Conservation (phyloP, 2,329 filamentous ascomycete genomes). For the Colletotrichum navitas region DNA sequence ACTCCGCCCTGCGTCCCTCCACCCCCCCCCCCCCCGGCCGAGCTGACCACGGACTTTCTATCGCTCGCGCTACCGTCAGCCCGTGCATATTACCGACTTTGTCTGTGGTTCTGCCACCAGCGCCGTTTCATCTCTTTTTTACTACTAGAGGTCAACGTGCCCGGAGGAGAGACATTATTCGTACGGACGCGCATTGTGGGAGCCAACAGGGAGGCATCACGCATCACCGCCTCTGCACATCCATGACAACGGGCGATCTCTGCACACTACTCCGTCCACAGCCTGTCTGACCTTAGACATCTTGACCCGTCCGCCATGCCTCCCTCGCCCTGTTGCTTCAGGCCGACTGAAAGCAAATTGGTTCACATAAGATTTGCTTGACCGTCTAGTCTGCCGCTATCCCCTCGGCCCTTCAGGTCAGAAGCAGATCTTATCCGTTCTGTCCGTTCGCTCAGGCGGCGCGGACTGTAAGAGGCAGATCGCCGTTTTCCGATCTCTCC, state of each 20-base stretch:
- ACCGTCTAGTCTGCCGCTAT: neutral
- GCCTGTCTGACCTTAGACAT: too few relatives aligned
- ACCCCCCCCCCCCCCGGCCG: neutral
- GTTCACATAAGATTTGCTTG: constrained; percentile 17
- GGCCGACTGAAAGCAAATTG: constrained; percentile 10
- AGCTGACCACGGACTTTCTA: neutral
- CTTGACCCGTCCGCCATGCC: neutral
- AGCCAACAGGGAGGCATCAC: constrained; percentile 4
- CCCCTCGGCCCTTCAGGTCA: neutral
- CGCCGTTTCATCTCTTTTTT: constrained; percentile 21
- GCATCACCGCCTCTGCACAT: constrained; percentile 2
- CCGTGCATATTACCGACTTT: constrained; percentile 13
- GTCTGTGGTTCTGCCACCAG: constrained; percentile 21
- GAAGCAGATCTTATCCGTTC: constrained; percentile 23
- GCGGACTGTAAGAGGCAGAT: constrained; percentile 22
- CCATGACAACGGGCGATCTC: constrained; percentile 9
- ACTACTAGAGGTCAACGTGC: constrained; percentile 1
- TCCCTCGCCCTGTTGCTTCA: constrained; percentile 1
- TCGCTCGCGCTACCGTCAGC: neutral
- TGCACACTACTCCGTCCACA: neutral
- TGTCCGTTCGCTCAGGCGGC: constrained; percentile 9
- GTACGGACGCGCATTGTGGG: neutral
- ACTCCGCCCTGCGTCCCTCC: constrained; percentile 1
- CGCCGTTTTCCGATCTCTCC: constrained; percentile 3
- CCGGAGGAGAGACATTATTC: neutral